phyloP scores from a whole-genome alignment of 768 basidiomycete genomes.

The Lactifluus rugatus region DNA sequence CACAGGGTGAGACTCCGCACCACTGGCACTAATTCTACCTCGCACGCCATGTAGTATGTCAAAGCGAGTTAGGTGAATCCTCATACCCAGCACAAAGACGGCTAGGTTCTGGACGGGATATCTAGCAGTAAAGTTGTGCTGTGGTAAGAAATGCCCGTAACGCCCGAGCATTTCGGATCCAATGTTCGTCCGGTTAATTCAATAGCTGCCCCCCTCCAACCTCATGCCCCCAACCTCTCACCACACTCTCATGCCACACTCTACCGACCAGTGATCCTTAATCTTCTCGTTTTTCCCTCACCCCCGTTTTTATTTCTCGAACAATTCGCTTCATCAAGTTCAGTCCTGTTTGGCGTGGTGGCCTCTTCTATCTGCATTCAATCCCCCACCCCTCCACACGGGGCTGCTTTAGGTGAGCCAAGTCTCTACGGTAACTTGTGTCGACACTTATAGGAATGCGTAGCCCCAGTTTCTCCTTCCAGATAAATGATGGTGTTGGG shows the following conservation, averaged over 20 bases:
- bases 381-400: neutral
- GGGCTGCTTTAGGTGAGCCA: neutral
- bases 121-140: neutral
- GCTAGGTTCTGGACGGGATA: neutral
- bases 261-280: neutral
- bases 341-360: neutral
- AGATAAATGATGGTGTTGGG: neutral
- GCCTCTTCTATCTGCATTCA: neutral
- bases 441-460: neutral
- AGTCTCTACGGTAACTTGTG: neutral
- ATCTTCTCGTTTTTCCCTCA: neutral
- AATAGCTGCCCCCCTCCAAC: neutral
- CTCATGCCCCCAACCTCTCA: neutral
- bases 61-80: neutral
- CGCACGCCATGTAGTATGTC: neutral
- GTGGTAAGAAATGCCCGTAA: neutral
- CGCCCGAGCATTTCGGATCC: neutral
- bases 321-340: neutral
- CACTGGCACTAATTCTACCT: neutral
- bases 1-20: slow-evolving; percentile 6
- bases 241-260: neutral
- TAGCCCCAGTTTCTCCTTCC: neutral
- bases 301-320: neutral
- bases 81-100: neutral
- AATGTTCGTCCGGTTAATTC: neutral